Conservation (phyloP, 441 rosid species). For the Isatis lusitanica region DNA sequence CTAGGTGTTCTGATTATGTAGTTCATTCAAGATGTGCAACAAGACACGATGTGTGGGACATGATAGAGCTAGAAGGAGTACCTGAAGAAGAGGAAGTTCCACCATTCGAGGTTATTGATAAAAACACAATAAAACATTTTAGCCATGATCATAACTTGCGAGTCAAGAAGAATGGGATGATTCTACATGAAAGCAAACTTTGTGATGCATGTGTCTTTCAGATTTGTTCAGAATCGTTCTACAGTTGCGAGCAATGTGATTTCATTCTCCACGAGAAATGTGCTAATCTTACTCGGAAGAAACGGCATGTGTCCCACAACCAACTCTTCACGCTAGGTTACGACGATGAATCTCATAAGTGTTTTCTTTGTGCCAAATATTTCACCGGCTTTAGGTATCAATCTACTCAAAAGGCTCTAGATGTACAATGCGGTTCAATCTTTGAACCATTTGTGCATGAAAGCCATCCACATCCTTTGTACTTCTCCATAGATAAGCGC, state of each 20-base stretch:
- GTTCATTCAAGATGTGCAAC: constrained; percentile 15
- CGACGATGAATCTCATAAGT: too few relatives aligned
- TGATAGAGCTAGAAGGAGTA: not conserved
- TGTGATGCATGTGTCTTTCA: constrained; percentile 1
- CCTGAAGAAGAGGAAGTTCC: not conserved
- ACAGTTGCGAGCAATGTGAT: constrained; percentile 3
- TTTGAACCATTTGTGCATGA: too few relatives aligned
- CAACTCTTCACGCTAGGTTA: not conserved
- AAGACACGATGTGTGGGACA: not conserved
- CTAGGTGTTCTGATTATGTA: not conserved
- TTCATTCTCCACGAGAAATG: constrained; percentile 19
- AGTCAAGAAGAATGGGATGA: not conserved
- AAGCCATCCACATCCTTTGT: too few relatives aligned
- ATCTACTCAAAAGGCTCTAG: not conserved
- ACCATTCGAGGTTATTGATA: not conserved
- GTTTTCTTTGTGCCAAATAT: too few relatives aligned
- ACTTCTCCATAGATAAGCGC: too few relatives aligned
- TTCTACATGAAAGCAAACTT: not conserved
- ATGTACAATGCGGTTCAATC: not conserved
- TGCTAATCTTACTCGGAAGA: constrained; percentile 1
- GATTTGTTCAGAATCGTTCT: not conserved
- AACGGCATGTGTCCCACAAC: not conserved
- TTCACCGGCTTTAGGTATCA: not conserved
- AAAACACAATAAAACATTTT: constrained; percentile 3
- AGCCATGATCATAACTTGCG: constrained; percentile 9